phyloP scores from a whole-genome alignment of 2,329 filamentous ascomycete genomes.

The Aspergillus brunneoviolaceus region DNA sequence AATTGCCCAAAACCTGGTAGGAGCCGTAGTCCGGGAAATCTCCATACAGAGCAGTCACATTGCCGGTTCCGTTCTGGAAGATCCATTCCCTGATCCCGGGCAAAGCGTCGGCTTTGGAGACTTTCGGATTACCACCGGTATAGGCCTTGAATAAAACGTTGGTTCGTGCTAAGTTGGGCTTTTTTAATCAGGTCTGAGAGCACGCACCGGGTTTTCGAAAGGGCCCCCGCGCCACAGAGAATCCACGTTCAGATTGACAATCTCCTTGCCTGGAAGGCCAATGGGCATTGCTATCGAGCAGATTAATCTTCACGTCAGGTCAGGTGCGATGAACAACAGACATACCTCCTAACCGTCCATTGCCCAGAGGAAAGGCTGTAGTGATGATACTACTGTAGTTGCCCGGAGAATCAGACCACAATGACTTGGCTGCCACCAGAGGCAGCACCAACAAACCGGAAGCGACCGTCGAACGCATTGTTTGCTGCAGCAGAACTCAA shows the following conservation, averaged over 20 bases:
- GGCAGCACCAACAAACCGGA: background rate
- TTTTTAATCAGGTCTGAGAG: too few relatives aligned
- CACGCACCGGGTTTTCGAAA: constrained; percentile 19
- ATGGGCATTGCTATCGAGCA: constrained; percentile 18
- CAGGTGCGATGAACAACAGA: background rate
- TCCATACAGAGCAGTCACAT: constrained; percentile 19
- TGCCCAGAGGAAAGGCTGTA: constrained; percentile 17
- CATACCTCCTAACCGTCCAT: constrained; percentile 18
- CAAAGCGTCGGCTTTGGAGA: constrained; percentile 17
- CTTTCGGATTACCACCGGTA: constrained; percentile 20
- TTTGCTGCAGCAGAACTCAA: background rate
- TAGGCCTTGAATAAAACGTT: constrained; percentile 10
- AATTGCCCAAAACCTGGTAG: constrained; percentile 24
- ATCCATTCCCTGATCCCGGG: constrained; percentile 20
- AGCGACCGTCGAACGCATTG: background rate
- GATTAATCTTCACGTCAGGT: background rate
- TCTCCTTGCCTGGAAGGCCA: constrained; percentile 14
- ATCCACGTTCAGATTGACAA: constrained; percentile 26
- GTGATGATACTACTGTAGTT: constrained; percentile 10
- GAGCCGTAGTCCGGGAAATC: constrained; percentile 20
- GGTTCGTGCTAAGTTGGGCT: background rate
- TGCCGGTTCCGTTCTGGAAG: constrained; percentile 23
- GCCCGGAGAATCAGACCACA: constrained; percentile 12
- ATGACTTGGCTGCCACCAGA: constrained; percentile 8
- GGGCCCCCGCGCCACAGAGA: constrained; percentile 29